Evolutionary conservation across 305 asterid species (phyloP), one percentile per base, ranked within the genome.

Genomic region (Fraxinus ornus): DNA sequence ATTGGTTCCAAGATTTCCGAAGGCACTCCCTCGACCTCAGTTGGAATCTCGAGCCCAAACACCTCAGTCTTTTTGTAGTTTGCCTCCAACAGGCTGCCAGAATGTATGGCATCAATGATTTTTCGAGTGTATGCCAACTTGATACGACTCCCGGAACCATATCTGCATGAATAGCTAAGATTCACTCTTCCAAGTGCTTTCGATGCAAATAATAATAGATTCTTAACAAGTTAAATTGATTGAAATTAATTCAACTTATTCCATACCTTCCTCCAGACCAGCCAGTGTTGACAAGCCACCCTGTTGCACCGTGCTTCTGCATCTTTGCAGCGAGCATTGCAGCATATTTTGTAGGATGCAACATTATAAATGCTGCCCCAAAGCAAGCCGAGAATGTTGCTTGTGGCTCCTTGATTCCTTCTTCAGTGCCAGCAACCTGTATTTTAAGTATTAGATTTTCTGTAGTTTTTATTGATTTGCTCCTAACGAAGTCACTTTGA

Each of bases 361-460:
- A 84, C 98, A 97, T 97, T 77, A 96, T 96, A 66, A 96, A 96
- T 12, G 99, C 98, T 74, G 99, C 99, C 22, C 99, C 99, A 24
- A 94, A 97, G 88, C 99, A 97, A 57, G 99, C 99, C 12, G 98
- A 97, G 89, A 97, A 97, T 73, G 98, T 95, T 41, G 97, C 98
- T 15, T 92, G 89, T 62, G 99, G 99, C 89, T 97, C 99, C 90
- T 97, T 94, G 79, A 97, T 92, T 57, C 98, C 99, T 62, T 94
- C 99, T 86, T 94, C 98, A 2, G 98, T 97, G 33, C 99, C 98
- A 47, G 98, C 99, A 77, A 97, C 99, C 99, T 96, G 84, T 22
- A 21, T 21, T 24, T 17, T 32, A 35, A 74, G 57, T 57, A 19
- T 21, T 7, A 24, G 10, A 79, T n/a, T 47, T 60, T 64, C 44